These are phyloP conservation scores for Aspergillus novoparasiticus DNA, from an alignment of 2,329 filamentous ascomycete species.

Conservation along the genomic window DNA sequence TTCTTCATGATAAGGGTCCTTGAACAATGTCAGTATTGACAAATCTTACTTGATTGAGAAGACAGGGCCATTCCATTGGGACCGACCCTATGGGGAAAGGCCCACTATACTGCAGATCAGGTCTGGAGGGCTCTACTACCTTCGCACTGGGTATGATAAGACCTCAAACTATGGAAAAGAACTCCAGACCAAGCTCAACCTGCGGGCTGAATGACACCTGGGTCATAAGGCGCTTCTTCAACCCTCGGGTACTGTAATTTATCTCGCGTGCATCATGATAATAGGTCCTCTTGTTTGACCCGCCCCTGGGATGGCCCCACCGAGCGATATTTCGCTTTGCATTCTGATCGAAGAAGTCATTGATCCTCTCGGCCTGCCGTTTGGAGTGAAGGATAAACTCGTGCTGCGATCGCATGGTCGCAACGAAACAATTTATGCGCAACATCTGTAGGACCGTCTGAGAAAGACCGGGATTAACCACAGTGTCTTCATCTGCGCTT, in stretches of 20 bases:
- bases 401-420: conserved; percentile 82
- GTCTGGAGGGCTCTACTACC: too few relatives aligned
- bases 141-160: too few relatives aligned
- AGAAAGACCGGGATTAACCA: conserved; percentile 88
- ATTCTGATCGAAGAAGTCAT: conserved; percentile 73
- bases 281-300: too few relatives aligned
- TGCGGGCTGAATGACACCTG: too few relatives aligned
- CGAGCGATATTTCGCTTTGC: too few relatives aligned
- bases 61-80: neutral
- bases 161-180: too few relatives aligned
- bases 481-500: conserved; percentile 70
- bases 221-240: too few relatives aligned
- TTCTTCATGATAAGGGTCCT: neutral
- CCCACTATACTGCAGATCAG: neutral
- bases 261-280: too few relatives aligned
- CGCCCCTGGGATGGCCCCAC: too few relatives aligned
- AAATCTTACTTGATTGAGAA: neutral
- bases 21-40: neutral
- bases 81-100: neutral
- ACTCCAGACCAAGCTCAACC: too few relatives aligned
- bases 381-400: conserved; percentile 69
- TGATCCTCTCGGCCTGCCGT: conserved; percentile 67
- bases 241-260: too few relatives aligned
- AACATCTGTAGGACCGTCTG: conserved; percentile 76
- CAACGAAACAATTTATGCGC: conserved; percentile 85